Evolutionary conservation across 1,284 basidiomycete genomes (phyloP).

Genomic region (Ceratobasidium sp.): DNA sequence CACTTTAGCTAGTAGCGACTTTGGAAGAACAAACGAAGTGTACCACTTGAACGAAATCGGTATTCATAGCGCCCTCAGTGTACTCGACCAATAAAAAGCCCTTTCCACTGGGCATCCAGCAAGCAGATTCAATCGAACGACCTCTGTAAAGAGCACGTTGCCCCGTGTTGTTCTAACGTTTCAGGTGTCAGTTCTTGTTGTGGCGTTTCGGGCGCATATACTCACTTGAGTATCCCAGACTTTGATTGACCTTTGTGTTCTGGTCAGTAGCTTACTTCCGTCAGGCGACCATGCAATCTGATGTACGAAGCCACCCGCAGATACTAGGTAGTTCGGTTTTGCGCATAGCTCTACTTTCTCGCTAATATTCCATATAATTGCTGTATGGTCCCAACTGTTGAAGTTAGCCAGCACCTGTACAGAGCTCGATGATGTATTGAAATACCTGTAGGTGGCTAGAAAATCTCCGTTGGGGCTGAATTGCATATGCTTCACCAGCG

Average conservation of each 20-base stretch:
- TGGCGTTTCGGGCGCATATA: conserved; percentile 6
- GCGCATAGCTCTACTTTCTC: conserved; percentile 42
- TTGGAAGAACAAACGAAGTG: neutral
- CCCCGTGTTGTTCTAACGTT: conserved; percentile 70
- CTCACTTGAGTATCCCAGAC: conserved; percentile 71
- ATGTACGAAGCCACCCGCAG: conserved; percentile 70
- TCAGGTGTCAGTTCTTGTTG: conserved; percentile 33
- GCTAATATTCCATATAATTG: conserved; percentile 72
- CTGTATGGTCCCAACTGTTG: conserved; percentile 77
- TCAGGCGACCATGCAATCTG: conserved; percentile 70
- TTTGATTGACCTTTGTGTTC: conserved; percentile 65
- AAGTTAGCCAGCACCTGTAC: conserved; percentile 35
- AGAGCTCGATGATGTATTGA: conserved; percentile 4
- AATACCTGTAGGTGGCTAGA: conserved; percentile 70
- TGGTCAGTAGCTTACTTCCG: conserved; percentile 38
- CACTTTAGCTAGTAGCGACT: neutral
- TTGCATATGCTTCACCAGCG: conserved; percentile 70
- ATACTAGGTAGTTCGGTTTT: conserved; percentile 57
- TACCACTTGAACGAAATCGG: conserved; percentile 9
- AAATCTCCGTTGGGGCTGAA: conserved; percentile 71
- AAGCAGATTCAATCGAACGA: conserved; percentile 66
- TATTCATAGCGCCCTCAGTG: neutral
- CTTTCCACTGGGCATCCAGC: conserved; percentile 73
- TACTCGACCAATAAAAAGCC: conserved; percentile 48
- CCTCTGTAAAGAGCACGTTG: conserved; percentile 70